Evolutionary conservation across 2,329 filamentous ascomycete species (phyloP).

Genomic region (Cytospora paraplurivora): DNA sequence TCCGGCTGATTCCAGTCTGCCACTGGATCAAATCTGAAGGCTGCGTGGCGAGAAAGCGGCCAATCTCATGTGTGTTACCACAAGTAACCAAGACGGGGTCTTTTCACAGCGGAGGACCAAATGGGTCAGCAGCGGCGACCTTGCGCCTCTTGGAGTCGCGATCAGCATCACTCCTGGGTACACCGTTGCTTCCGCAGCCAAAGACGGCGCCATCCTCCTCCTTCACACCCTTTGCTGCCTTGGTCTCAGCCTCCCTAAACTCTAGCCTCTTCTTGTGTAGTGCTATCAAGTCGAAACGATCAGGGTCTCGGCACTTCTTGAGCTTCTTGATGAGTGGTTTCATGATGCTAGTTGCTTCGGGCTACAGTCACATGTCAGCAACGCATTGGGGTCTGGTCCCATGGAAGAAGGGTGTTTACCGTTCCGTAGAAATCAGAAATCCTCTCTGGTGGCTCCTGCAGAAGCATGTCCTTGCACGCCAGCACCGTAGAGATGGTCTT

Average conservation of each 20-base stretch:
- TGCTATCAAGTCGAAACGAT: slow-evolving; percentile 71
- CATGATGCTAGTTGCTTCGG: slow-evolving; percentile 51
- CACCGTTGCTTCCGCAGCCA: slow-evolving; percentile 39
- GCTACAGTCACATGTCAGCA: slow-evolving; percentile 42
- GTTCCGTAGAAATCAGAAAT: slow-evolving; percentile 57
- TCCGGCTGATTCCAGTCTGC: neutral
- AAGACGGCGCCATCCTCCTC: slow-evolving; percentile 50
- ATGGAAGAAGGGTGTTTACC: slow-evolving; percentile 39
- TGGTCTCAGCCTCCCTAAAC: slow-evolving; percentile 41
- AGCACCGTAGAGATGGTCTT: slow-evolving; percentile 42
- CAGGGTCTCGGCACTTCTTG: slow-evolving; percentile 72
- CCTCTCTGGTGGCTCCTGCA: slow-evolving; percentile 58
- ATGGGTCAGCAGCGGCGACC: slow-evolving; percentile 48
- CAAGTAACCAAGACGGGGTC: neutral
- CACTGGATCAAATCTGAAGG: neutral
- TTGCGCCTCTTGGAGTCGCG: slow-evolving; percentile 51
- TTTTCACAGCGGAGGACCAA: slow-evolving; percentile 47
- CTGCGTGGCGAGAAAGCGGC: neutral
- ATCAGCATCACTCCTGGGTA: slow-evolving; percentile 31
- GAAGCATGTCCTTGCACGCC: slow-evolving; percentile 56
- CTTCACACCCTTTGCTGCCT: slow-evolving; percentile 36
- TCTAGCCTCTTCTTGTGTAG: slow-evolving; percentile 66
- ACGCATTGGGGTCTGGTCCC: slow-evolving; percentile 15
- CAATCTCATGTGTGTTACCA: neutral
- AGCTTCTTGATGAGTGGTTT: slow-evolving; percentile 68